Evolutionary conservation across 345 rosid genomes (phyloP).

Genomic region (Leavenworthia alabamica): DNA sequence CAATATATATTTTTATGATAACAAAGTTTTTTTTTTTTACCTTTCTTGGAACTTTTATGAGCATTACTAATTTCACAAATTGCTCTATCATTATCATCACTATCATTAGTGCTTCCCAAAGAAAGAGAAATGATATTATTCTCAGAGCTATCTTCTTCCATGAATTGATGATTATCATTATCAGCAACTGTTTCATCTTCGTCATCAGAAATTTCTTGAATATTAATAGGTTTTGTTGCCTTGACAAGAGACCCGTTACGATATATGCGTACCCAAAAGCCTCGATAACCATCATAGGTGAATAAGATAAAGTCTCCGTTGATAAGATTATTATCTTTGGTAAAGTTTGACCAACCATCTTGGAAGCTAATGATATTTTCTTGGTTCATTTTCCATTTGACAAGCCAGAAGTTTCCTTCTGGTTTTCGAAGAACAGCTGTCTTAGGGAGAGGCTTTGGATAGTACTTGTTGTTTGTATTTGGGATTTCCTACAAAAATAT

Average conservation of each 20-base stretch:
- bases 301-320: slow-evolving; percentile 4
- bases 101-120: slow-evolving; percentile 11
- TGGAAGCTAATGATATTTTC: neutral
- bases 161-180: neutral
- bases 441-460: slow-evolving; percentile 17
- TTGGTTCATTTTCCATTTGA: slow-evolving; percentile 3
- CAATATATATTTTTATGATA: neutral
- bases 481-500: slow-evolving; percentile 2
- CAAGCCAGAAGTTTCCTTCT: slow-evolving; percentile 22
- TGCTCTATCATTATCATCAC: neutral
- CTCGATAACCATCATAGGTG: slow-evolving; percentile 16
- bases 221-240: neutral
- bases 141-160: neutral
- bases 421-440: slow-evolving; percentile 9
- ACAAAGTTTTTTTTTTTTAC: neutral
- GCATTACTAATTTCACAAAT: slow-evolving; percentile 8
- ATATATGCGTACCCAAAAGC: slow-evolving; percentile 11
- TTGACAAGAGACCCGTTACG: neutral
- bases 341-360: slow-evolving; percentile 22
- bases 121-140: slow-evolving; percentile 18
- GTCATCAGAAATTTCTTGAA: slow-evolving; percentile 21
- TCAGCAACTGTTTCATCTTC: neutral
- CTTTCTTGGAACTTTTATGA: neutral
- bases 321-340: neutral
- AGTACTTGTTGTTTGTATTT: slow-evolving; percentile 10